Percentiles rank a stretch among this genome's conserved stretches.
Conservation (phyloP, 345 rosid genomes). For the Acer negundo region DNA sequence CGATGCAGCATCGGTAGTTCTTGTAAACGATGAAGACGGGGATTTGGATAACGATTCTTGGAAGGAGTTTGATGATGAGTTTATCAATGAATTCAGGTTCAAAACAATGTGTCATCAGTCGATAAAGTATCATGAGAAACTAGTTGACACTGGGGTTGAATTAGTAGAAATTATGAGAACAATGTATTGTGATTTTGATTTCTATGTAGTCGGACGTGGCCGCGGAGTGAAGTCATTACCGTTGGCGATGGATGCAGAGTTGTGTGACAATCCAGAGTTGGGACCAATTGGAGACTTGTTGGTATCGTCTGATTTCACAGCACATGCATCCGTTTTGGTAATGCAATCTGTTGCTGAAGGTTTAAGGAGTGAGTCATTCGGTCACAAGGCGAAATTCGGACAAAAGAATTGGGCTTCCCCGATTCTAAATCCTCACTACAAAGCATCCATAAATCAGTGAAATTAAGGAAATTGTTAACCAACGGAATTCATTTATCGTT, state of each 20-base stretch:
- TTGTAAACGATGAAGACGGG: neutral
- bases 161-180: slow-evolving; percentile 13
- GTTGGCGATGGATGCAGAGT: slow-evolving; percentile 27
- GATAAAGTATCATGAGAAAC: slow-evolving; percentile 29
- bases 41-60: neutral
- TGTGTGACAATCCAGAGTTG: slow-evolving; percentile 33
- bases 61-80: slow-evolving; percentile 13
- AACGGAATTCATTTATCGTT: no score
- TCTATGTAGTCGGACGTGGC: slow-evolving; percentile 42
- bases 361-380: neutral
- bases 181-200: slow-evolving; percentile 23
- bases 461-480: no score
- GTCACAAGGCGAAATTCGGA: neutral
- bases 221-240: slow-evolving; percentile 15
- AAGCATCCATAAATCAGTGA: neutral
- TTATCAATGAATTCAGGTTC: slow-evolving; percentile 40
- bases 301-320: slow-evolving; percentile 22
- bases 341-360: slow-evolving; percentile 22
- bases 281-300: slow-evolving; percentile 39
- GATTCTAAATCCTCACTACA: slow-evolving; percentile 8
- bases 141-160: slow-evolving; percentile 20
- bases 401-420: slow-evolving; percentile 2
- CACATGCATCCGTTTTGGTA: slow-evolving; percentile 32
- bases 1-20: no score
- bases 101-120: slow-evolving; percentile 27